Conservation (phyloP, 169 alveolate genomes). For the Plasmodium ovale region DNA sequence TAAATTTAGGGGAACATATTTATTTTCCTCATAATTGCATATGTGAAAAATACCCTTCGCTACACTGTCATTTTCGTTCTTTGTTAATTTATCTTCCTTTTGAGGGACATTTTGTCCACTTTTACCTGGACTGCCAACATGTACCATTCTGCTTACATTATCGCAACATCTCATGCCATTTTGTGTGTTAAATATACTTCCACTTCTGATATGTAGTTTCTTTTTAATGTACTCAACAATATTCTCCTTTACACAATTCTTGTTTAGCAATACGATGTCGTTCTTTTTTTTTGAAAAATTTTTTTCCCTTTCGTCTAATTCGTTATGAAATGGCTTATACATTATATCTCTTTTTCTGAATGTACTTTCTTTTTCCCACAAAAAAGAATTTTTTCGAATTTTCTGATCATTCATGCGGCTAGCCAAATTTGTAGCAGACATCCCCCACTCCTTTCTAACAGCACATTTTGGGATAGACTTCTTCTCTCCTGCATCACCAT, state of each 20-base stretch:
- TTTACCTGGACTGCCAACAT: background rate
- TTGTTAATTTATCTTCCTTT: background rate
- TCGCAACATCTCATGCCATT: background rate
- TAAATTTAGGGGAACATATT: constrained; percentile 44
- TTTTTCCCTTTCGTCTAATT: background rate
- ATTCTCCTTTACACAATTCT: constrained; percentile 28
- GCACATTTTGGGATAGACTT: background rate
- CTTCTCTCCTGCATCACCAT: background rate
- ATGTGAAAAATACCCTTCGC: constrained; percentile 19
- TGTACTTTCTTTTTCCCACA: constrained; percentile 56
- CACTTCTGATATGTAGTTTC: constrained; percentile 7
- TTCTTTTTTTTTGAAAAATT: background rate
- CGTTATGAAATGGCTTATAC: background rate
- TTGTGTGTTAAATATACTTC: background rate
- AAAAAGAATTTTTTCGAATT: constrained; percentile 19
- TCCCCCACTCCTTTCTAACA: background rate
- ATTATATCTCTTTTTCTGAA: constrained; percentile 4
- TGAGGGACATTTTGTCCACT: background rate
- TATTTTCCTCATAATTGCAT: constrained; percentile 32
- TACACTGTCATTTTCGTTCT: background rate
- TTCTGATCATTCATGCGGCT: background rate
- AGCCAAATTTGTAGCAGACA: background rate
- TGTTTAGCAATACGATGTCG: background rate
- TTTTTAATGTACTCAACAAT: constrained; percentile 37
- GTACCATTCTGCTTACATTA: background rate